Base-by-base conservation (phyloP, 2,329 filamentous ascomycete genomes). In the Akanthomyces dipterigenus region DNA sequence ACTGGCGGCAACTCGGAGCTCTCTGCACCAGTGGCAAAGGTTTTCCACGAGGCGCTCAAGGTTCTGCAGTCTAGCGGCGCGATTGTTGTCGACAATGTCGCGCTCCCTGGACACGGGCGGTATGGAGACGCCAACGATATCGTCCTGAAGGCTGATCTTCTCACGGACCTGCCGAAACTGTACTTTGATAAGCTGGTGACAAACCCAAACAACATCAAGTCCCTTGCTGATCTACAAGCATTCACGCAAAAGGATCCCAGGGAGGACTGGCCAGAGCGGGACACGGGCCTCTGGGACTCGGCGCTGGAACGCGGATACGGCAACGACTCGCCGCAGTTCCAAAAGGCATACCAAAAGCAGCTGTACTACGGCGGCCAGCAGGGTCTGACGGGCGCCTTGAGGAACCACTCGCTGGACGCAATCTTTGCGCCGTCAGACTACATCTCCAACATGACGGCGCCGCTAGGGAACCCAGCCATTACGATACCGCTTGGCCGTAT, bases 401-500 rank as follows among this genome's bases (percentile, higher is more conserved):
- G 75, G 7, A 78, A 78, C 1, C 75, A 82, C 63, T 77, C 80
- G 8, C 77, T 88, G 1, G 82, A 85, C 64, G 85, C 85, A 2
- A 72, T 88, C 8, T 77, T 88, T 3, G 65, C 88, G 3, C 86
- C 85, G 0, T 60, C 57, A 4, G 28, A 16, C 31, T 72, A 79
- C 31, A 75, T 80, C 0, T 72, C 77, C 0, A 69, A 72, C 2
- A 74, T 83, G 6, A 79, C 83, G 2, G 84, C 82, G 1, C 72
- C 86, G 36, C 78, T 85, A 0, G 86, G 86, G 1, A 77, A 79
- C 0, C 86, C 86, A 0, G 77, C 85, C 12, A 73, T 88, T 16
- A 86, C 82, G 0, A 82, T 88, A 0, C 86, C 86, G 0, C 72
- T 88, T 63, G 85, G 86, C 0, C 79, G 79, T 80, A 83, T 79